Percentiles rank a stretch among this genome's conserved stretches.
Conservation (phyloP, 2,329 filamentous ascomycete genomes). For the Aspergillus fructus region DNA sequence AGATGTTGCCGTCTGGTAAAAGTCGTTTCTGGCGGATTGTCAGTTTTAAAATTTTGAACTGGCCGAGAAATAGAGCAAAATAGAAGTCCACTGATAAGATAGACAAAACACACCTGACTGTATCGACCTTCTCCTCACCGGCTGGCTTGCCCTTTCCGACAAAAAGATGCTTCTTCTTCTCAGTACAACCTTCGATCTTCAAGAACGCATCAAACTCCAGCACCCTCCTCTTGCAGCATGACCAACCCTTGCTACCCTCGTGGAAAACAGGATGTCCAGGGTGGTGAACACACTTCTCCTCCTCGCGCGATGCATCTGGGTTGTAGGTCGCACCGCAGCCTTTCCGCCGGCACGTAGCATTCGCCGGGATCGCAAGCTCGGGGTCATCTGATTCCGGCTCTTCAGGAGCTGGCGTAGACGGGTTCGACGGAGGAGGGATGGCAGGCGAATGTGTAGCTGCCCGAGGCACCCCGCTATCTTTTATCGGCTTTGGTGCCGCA, state of each 20-base stretch:
- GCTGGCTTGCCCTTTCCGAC: conserved; percentile 67
- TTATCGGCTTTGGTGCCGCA: neutral
- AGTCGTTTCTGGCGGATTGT: conserved; percentile 65
- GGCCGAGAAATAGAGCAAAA: no score
- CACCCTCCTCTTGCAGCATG: conserved; percentile 91
- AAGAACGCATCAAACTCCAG: conserved; percentile 98
- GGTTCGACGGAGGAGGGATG: conserved; percentile 30
- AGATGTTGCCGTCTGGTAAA: conserved; percentile 83
- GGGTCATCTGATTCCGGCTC: conserved; percentile 89
- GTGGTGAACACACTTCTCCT: conserved; percentile 82
- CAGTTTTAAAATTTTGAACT: neutral
- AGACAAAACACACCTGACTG: conserved; percentile 62
- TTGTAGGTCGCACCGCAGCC: conserved; percentile 68
- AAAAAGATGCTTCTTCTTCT: conserved; percentile 79
- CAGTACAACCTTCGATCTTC: conserved; percentile 88
- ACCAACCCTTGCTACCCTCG: conserved; percentile 97
- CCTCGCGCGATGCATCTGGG: conserved; percentile 59
- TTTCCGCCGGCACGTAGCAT: conserved; percentile 73
- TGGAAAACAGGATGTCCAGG: conserved; percentile 92
- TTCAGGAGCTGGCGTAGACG: conserved; percentile 42
- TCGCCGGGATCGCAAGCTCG: conserved; percentile 68
- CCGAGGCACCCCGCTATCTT: conserved; percentile 13
- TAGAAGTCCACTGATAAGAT: neutral
- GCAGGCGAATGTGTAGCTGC: conserved; percentile 28
- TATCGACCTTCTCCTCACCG: conserved; percentile 74